phyloP scores from a whole-genome alignment of 208 protist genomes.

The Leishmania tropica region DNA sequence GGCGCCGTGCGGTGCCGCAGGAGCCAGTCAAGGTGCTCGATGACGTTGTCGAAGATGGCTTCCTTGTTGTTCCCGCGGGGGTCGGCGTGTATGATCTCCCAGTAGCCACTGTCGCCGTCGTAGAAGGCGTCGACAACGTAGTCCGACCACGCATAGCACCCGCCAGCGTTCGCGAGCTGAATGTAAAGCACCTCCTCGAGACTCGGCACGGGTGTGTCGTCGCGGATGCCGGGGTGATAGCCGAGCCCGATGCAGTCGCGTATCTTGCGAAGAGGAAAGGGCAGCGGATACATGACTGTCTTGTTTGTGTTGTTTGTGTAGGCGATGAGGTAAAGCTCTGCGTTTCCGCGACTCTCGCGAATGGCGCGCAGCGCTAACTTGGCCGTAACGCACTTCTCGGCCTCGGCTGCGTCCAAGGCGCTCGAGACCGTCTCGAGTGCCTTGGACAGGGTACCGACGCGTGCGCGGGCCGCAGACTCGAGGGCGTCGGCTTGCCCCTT shows the following conservation, averaged over 20 bases:
- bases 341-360: constrained; percentile 25
- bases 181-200: constrained; percentile 70
- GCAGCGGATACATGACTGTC: constrained; percentile 43
- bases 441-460: neutral
- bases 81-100: constrained; percentile 60
- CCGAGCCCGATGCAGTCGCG: constrained; percentile 67
- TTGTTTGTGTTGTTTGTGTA: constrained; percentile 50
- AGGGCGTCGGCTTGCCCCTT: neutral
- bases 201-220: neutral
- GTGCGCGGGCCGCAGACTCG: constrained; percentile 11
- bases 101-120: constrained; percentile 52
- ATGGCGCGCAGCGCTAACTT: constrained; percentile 64
- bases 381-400: constrained; percentile 33
- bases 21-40: constrained; percentile 63
- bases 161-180: constrained; percentile 76
- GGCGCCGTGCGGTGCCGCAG: constrained; percentile 29
- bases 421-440: neutral
- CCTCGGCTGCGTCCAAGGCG: constrained; percentile 11
- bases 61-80: constrained; percentile 62
- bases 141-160: constrained; percentile 84
- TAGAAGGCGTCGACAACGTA: constrained; percentile 75
- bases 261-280: constrained; percentile 64
- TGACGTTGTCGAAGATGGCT: constrained; percentile 61
- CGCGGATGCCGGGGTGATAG: constrained; percentile 1
- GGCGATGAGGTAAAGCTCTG: constrained; percentile 49